These are phyloP conservation scores for Hypericum perforatum DNA, from an alignment of 345 rosid species.

Conservation along the genomic window DNA sequence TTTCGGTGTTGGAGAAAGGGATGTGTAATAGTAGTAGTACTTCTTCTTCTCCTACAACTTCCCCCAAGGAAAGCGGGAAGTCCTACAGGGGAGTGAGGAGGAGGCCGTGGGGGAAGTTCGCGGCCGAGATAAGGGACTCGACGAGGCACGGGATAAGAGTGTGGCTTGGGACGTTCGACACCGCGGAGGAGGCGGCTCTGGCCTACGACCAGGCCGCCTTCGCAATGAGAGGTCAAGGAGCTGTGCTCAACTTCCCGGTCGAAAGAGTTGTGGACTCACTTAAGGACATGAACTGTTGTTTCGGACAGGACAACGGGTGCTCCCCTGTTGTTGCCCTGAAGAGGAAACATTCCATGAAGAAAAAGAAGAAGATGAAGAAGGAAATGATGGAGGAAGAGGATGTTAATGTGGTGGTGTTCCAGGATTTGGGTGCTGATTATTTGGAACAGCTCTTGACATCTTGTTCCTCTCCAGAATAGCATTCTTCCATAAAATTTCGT, in stretches of 20 bases:
- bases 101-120: slow-evolving; percentile 78
- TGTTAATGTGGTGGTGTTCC: slow-evolving; percentile 44
- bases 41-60: too few relatives aligned
- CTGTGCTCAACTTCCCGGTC: slow-evolving; percentile 54
- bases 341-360: slow-evolving; percentile 64
- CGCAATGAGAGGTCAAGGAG: slow-evolving; percentile 50
- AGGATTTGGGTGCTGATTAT: slow-evolving; percentile 73
- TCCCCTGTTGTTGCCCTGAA: slow-evolving; percentile 88
- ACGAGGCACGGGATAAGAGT: slow-evolving; percentile 51
- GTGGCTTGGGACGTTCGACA: slow-evolving; percentile 69
- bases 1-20: slow-evolving; percentile 25
- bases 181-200: slow-evolving; percentile 66
- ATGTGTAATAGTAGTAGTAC: slow-evolving; percentile 13
- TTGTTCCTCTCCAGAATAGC: slow-evolving; percentile 5
- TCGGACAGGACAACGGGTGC: slow-evolving; percentile 40
- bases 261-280: slow-evolving; percentile 64
- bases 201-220: slow-evolving; percentile 74
- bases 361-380: slow-evolving; percentile 33
- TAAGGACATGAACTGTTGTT: slow-evolving; percentile 35
- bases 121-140: slow-evolving; percentile 73
- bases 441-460: slow-evolving; percentile 54
- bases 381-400: slow-evolving; percentile 29
- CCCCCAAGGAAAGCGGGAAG: too few relatives aligned
- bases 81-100: slow-evolving; percentile 60
- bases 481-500: too few relatives aligned